Evolutionary conservation across 2,329 filamentous ascomycete species (phyloP).

Genomic region (Phaeomoniella chlamydospora): DNA sequence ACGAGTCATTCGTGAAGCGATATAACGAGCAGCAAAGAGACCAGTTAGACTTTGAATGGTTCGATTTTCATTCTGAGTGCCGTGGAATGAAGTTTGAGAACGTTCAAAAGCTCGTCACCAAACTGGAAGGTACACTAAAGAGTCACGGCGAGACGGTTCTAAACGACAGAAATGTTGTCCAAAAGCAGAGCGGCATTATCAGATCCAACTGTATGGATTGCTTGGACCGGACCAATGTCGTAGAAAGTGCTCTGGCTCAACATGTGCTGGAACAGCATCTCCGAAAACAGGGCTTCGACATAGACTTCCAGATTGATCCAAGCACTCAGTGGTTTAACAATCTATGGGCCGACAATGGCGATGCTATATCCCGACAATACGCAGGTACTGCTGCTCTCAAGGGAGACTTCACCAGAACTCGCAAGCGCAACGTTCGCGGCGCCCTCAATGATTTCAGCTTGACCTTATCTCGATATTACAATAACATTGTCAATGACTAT

Average conservation of each 20-base stretch:
- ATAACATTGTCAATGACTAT: constrained; percentile 93
- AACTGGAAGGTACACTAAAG: constrained; percentile 52
- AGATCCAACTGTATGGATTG: constrained; percentile 99
- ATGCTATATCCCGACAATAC: constrained; percentile 90
- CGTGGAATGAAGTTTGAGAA: constrained; percentile 98
- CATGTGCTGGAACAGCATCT: constrained; percentile 70
- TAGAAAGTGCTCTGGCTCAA: constrained; percentile 80
- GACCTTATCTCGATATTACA: constrained; percentile 61
- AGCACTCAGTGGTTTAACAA: constrained; percentile 88
- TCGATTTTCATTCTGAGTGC: constrained; percentile 87
- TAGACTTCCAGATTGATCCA: constrained; percentile 61
- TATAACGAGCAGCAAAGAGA: constrained; percentile 50
- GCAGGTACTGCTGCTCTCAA: constrained; percentile 92
- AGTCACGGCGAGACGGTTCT: constrained; percentile 57
- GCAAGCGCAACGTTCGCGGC: constrained; percentile 79
- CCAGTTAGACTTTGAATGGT: constrained; percentile 71
- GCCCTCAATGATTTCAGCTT: constrained; percentile 83
- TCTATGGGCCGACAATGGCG: constrained; percentile 94
- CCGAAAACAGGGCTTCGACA: constrained; percentile 58
- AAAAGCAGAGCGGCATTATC: constrained; percentile 58
- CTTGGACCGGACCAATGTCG: constrained; percentile 87
- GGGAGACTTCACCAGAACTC: constrained; percentile 85
- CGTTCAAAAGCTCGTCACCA: constrained; percentile 63
- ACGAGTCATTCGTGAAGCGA: constrained; percentile 50
- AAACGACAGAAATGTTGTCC: constrained; percentile 24